Evolutionary conservation across 768 basidiomycete species (phyloP).

Genomic region (Mrakia hoshinonis): DNA sequence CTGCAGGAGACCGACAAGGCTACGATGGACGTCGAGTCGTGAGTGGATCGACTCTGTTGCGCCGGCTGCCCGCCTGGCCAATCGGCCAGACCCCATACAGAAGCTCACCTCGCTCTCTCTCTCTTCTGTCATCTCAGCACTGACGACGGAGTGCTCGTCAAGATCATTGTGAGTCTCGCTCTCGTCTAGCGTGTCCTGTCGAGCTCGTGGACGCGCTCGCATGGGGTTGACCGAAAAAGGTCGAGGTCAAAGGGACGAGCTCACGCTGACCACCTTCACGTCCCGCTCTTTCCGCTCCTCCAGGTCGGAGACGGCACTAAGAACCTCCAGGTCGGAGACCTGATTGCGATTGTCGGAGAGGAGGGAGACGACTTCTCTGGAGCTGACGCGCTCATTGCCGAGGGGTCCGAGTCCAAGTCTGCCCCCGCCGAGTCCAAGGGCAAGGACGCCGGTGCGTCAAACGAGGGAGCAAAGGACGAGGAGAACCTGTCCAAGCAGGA

Average conservation of each 20-base stretch:
- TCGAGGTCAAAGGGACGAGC: not conserved
- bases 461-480: slow-evolving; percentile 5
- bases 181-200: not conserved
- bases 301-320: slow-evolving; percentile 80
- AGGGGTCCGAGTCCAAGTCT: slow-evolving; percentile 46
- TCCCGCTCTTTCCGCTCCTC: not conserved
- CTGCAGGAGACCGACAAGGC: slow-evolving; percentile 98
- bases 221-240: not conserved
- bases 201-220: not conserved
- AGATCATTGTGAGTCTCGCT: slow-evolving; percentile 70
- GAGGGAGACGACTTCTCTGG: slow-evolving; percentile 89
- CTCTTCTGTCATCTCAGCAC: slow-evolving; percentile 44
- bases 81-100: not conserved
- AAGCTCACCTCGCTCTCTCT: not conserved
- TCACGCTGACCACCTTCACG: slow-evolving; percentile 9
- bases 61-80: not conserved
- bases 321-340: slow-evolving; percentile 71
- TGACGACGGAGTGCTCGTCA: slow-evolving; percentile 90
- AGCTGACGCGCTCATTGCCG: slow-evolving; percentile 61
- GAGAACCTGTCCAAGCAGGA: slow-evolving; percentile 36
- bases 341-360: slow-evolving; percentile 86
- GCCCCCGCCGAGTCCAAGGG: no score
- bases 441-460: no score
- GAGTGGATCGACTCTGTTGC: not conserved
- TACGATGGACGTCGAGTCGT: slow-evolving; percentile 94